phyloP scores from a whole-genome alignment of 1,139 yeast species.

The Pichia cactophila region DNA sequence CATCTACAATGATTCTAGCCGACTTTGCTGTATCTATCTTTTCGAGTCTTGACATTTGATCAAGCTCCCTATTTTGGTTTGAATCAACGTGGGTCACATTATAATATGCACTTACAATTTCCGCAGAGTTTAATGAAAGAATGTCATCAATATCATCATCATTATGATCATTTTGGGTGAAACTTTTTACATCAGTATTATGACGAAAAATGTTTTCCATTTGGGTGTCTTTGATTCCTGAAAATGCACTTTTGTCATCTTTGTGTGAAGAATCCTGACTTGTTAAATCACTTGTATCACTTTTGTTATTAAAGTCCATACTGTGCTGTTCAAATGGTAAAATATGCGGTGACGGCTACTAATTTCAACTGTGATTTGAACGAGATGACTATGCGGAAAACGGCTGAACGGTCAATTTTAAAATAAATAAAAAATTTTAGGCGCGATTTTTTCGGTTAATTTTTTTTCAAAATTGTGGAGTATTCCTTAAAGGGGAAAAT shows the following conservation, averaged over 20 bases:
- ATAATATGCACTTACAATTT: not conserved
- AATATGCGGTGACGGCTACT: too few relatives aligned
- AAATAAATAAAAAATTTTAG: too few relatives aligned
- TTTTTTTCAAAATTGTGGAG: too few relatives aligned
- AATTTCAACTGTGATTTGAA: too few relatives aligned
- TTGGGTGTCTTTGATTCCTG: not conserved
- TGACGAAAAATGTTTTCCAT: not conserved
- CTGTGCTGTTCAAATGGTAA: too few relatives aligned
- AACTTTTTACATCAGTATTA: too few relatives aligned
- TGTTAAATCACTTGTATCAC: not conserved
- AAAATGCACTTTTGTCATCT: not conserved
- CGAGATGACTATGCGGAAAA: too few relatives aligned
- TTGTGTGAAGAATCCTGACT: not conserved
- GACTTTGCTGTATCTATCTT: not conserved
- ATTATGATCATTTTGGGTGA: not conserved
- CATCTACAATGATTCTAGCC: constrained; percentile 8
- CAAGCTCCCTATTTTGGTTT: not conserved
- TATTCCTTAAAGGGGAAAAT: not conserved
- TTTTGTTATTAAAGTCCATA: not conserved
- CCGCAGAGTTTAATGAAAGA: not conserved
- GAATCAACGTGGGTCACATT: not conserved
- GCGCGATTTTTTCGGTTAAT: too few relatives aligned
- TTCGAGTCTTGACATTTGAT: not conserved
- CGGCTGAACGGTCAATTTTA: not conserved
- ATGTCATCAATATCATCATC: not conserved